These are phyloP conservation scores for Trichoderma atroviride DNA, from an alignment of 2,329 filamentous ascomycete genomes.

Conservation along the genomic window DNA sequence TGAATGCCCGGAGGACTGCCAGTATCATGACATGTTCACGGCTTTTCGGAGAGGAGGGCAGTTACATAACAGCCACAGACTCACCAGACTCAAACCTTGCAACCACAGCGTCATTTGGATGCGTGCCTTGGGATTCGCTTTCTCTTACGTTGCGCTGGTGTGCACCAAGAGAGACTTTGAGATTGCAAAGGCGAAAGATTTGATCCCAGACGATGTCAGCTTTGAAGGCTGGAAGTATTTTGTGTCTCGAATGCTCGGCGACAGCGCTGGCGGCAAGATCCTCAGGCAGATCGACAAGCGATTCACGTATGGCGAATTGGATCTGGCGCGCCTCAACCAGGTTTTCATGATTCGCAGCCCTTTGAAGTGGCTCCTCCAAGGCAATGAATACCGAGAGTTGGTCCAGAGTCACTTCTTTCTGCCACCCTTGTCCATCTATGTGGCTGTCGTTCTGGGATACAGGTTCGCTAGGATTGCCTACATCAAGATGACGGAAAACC, in stretches of 20 bases:
- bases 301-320: conserved; percentile 25
- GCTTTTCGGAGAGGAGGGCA: background rate
- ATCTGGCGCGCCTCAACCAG: conserved; percentile 14
- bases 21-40: background rate
- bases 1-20: background rate
- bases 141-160: conserved; percentile 18
- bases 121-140: conserved; percentile 16
- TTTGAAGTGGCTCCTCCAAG: background rate
- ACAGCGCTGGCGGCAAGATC: background rate
- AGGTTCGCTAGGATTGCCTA: conserved; percentile 50
- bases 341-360: background rate
- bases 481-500: conserved; percentile 35
- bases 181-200: conserved; percentile 2
- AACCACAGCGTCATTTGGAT: background rate
- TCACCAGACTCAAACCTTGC: background rate
- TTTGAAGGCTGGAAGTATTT: conserved; percentile 14
- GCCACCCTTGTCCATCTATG: conserved; percentile 43
- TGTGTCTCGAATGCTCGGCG: background rate
- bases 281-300: conserved; percentile 12
- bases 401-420: conserved; percentile 45
- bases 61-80: background rate
- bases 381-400: background rate
- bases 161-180: conserved; percentile 19
- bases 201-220: background rate
- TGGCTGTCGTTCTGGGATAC: conserved; percentile 48